A percentile compares a stretch with the other conserved stretches of the same genome.
Conservation (phyloP, 1,284 basidiomycete genomes). For the Cerrena zonata region DNA sequence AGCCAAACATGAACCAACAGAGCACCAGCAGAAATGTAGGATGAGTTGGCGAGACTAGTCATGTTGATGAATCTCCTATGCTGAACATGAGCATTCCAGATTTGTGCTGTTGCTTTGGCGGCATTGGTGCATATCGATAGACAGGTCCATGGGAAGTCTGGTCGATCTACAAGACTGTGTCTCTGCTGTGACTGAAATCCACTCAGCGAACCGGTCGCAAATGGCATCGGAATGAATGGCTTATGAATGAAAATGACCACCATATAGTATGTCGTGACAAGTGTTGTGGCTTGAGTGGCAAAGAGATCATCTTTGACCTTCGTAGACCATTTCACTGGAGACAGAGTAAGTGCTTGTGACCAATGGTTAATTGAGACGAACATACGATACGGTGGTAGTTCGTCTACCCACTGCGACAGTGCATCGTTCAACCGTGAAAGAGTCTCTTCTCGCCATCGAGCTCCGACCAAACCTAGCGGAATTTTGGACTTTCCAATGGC, state of each 20-base stretch:
- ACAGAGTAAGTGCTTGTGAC: slow-evolving; percentile 8
- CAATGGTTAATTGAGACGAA: no score
- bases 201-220: slow-evolving; percentile 2
- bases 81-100: slow-evolving; percentile 31
- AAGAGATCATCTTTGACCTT: slow-evolving; percentile 47
- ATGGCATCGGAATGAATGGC: slow-evolving; percentile 54
- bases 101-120: slow-evolving; percentile 26
- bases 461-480: slow-evolving; percentile 42
- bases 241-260: slow-evolving; percentile 70
- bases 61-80: slow-evolving; percentile 19
- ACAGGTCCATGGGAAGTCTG: slow-evolving; percentile 40
- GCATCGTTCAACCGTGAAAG: slow-evolving; percentile 67
- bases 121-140: slow-evolving; percentile 64
- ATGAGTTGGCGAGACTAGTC: slow-evolving; percentile 20
- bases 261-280: slow-evolving; percentile 68
- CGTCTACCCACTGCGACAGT: slow-evolving; percentile 67
- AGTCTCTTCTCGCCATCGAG: slow-evolving; percentile 55
- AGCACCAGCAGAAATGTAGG: slow-evolving; percentile 22
- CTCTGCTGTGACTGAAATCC: slow-evolving; percentile 19
- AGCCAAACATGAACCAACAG: slow-evolving; percentile 28
- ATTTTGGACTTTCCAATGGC: slow-evolving; percentile 61
- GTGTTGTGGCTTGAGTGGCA: slow-evolving; percentile 62
- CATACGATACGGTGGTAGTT: slow-evolving; percentile 65
- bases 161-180: slow-evolving; percentile 17
- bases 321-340: slow-evolving; percentile 64